Evolutionary conservation across 768 basidiomycete genomes (phyloP).

Genomic region (Rhizopogon roseolus): DNA sequence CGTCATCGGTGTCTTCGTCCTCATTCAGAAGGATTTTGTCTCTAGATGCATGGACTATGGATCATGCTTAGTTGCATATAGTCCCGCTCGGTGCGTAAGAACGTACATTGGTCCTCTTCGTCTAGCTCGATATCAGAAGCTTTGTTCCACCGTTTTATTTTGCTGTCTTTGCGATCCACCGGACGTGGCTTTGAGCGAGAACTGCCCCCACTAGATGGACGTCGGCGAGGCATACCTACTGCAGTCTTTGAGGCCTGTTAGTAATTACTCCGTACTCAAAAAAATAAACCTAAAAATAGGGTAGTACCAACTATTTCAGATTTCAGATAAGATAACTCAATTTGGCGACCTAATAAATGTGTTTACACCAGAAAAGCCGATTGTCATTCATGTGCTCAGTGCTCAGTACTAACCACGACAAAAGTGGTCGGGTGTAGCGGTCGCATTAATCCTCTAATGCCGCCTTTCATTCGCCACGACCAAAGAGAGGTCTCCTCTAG

Average conservation of each 20-base stretch:
- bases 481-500: no score
- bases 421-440: no score
- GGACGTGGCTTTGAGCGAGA: slow-evolving; percentile 36
- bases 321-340: not conserved
- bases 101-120: slow-evolving; percentile 76
- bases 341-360: no score
- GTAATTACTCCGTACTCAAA: not conserved
- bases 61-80: slow-evolving; percentile 74
- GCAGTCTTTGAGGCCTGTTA: not conserved
- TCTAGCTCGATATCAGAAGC: slow-evolving; percentile 67
- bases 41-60: slow-evolving; percentile 62
- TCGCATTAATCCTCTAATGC: no score
- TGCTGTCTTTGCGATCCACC: slow-evolving; percentile 45
- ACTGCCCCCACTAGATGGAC: slow-evolving; percentile 30
- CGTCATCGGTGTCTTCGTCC: slow-evolving; percentile 42
- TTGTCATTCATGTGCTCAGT: no score
- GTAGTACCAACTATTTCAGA: not conserved
- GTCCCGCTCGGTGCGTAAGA: slow-evolving; percentile 42
- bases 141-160: slow-evolving; percentile 64
- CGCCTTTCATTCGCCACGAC: no score
- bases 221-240: slow-evolving; percentile 43
- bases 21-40: slow-evolving; percentile 78
- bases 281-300: not conserved
- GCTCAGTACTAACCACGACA: no score
- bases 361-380: no score